Evolutionary conservation across 306 rosid species (phyloP), one percentile per base, ranked within the genome.

Genomic region (Pachyrhizus erosus): DNA sequence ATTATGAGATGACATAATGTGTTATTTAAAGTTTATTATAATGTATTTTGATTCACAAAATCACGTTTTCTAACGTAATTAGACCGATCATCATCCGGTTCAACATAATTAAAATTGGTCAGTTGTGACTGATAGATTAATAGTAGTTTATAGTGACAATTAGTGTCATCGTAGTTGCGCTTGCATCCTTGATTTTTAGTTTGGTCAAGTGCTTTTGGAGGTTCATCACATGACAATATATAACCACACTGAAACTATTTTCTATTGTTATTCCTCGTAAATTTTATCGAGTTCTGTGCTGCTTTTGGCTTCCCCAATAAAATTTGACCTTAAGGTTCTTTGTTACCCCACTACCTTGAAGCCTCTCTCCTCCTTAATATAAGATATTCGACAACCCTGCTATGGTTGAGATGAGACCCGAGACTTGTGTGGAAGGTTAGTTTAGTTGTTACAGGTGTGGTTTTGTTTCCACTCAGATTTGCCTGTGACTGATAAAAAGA

Each of bases 271-370:
- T 89, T 83, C 86, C 85, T 82, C 73, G 21, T 61, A 84, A 76
- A 78, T 82, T 79, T 87, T 84, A 76, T 87, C 67, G 89, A 91
- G 81, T 64, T 46, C 9, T 82, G 90, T 76, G 86, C 85, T 39
- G 31, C 87, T 80, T 93, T 89, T 91, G 77, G 67, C 71, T 70
- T 75, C 85, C 91, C 92, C 94, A 83, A 88, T 82, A 81, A 87
- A 88, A 80, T 60, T 89, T 91, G 87, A 86, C 87, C 85, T 82
- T 67, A 75, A 55, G 61, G 67, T 76, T 76, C 46, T 70, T 82
- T 84, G 75, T 75, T 76, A 43, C 60, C 75, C 79, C 75, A 72
- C 51, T 68, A 54, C 45, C 64, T 71, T 48, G 21, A 70, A 61
- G 26, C 29, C 43, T 76, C 49, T 62, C 26, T 82, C 74, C 57